Evolutionary conservation across 2,329 filamentous ascomycete species (phyloP), one percentile per base, ranked within the genome.

Genomic region (Penicillium aurantiogriseum): DNA sequence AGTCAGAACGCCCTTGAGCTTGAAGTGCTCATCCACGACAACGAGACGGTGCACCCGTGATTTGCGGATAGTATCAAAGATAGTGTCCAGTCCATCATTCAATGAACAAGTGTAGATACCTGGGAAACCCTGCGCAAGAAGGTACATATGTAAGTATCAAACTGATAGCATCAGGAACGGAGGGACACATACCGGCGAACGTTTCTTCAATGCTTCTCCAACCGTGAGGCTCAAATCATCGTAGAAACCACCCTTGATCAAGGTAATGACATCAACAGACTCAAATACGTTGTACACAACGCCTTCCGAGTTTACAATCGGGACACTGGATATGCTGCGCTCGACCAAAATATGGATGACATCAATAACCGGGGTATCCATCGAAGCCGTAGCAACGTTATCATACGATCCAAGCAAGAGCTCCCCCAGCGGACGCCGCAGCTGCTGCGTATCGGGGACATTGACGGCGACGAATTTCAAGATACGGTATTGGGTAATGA

Each of bases 401-500:
- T 82, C 79, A 74, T 96, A 97, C 1, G 91, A 93, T 51, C 94
- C 95, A 9, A 99, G 81, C 27, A 86, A 85, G 54, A 97, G 84
- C 61, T 97, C 92, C 59, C 86, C 85, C 56, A 99, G 81, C 10
- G 91, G 88, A 77, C 96, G 97, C 71, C 91, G 90, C 60, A 99
- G 79, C 71, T 92, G 85, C 67, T 95, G 88, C 5, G 93, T 97
- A 71, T 96, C 90, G 67, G 88, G 87, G 40, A 90, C 87, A 76
- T 99, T 99, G 76, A 99, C 93, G 11, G 94, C 92, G 61, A 99
- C 95, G 74, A 99, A 99, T 74, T 99, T 99, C 63, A 99, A 85
- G 67, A 99, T 97, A 57, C 95, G 89, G 76, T 99, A 99, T 75
- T 99, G 94, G 0, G 94, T 99, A 58, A 99, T 90, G 60, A 99